Base-by-base conservation (phyloP, 2,329 filamentous ascomycete genomes). In the Akanthomyces dipterigenus region DNA sequence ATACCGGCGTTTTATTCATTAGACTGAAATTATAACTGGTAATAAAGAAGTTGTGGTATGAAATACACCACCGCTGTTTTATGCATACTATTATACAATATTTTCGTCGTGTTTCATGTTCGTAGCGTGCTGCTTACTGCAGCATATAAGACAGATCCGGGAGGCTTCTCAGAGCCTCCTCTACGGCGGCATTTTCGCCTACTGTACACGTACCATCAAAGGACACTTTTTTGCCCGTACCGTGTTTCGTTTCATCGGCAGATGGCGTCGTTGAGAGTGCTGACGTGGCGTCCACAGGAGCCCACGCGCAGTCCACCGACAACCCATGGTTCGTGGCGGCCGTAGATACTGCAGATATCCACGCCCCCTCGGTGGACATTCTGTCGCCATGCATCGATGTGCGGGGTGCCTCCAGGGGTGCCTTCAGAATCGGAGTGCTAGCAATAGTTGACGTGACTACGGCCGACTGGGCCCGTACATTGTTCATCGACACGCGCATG, bases 71-170 rank as follows among this genome's bases (percentile, higher is more conserved):
- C 42, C 55, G 45, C 55, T 49, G 20, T 38, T 42, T 28, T 42
- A 50, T 50, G 46, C 31, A 50, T 42, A 40, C 55, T 50, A 50
- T 49, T 38, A 58, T 58, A 58, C 55, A 58, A 22, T 40, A 50
- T 49, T 40, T 49, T 48, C 46, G 16, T 24, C 12, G 16, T 18
- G 11, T 16, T 38, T 31, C 22, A 50, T 50, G 42, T 22, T 40
- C 22, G 34, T 50, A 7, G 43, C 22, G n/a, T 34, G 16, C 11
- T 9, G 14, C 14, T 59, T 40, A 60, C 4, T 51, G 55, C 48
- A 64, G 50, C 63, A 64, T 64, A 12, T 64, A 64, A 3, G 63
- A 55, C 18, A 64, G 51, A 12, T 63, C 61, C 6, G 63, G 63
- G 9, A 64, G 24, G 14, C 28, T 26, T 18, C 31, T 2, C 34